Evolutionary conservation across 768 basidiomycete species (phyloP).

Genomic region (Phanerodontia chrysosporium): DNA sequence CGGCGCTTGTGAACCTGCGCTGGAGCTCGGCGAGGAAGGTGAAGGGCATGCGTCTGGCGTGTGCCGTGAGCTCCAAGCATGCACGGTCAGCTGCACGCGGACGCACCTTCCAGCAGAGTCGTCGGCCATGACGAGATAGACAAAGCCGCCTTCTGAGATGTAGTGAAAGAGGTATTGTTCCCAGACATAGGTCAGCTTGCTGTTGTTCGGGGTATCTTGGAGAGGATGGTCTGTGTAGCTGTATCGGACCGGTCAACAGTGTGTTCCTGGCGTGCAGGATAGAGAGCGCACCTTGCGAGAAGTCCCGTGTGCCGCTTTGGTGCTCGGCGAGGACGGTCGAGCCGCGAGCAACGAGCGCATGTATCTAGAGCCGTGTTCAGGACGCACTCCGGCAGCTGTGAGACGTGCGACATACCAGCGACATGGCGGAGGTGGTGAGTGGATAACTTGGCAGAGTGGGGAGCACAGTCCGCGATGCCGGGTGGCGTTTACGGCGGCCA

Average conservation of each 20-base stretch:
- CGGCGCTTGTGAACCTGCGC: constrained; percentile 68
- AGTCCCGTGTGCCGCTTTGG: constrained; percentile 74
- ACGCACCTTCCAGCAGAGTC: constrained; percentile 80
- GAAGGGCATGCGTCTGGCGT: constrained; percentile 85
- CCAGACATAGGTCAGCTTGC: constrained; percentile 85
- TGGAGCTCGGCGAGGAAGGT: constrained; percentile 88
- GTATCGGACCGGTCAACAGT: too few relatives aligned
- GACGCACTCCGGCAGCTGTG: background rate
- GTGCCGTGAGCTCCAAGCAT: background rate
- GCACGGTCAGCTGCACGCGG: background rate
- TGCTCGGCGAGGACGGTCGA: constrained; percentile 84
- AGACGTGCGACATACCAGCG: constrained; percentile 19
- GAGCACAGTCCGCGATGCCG: background rate
- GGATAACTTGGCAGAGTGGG: background rate
- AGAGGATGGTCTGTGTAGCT: constrained; percentile 87
- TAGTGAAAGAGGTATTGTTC: constrained; percentile 95
- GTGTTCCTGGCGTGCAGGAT: background rate
- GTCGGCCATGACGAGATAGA: constrained; percentile 92
- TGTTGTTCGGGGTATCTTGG: constrained; percentile 91
- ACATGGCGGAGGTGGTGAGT: constrained; percentile 17
- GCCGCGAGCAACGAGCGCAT: constrained; percentile 79
- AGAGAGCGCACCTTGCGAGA: constrained; percentile 69
- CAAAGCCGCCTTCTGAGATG: constrained; percentile 81
- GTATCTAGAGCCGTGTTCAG: constrained; percentile 46
- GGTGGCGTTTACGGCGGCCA: background rate